Percentiles rank a stretch among this genome's conserved stretches.
Conservation (phyloP, 805 yeast species). For the Ogataea wickerhamii region DNA sequence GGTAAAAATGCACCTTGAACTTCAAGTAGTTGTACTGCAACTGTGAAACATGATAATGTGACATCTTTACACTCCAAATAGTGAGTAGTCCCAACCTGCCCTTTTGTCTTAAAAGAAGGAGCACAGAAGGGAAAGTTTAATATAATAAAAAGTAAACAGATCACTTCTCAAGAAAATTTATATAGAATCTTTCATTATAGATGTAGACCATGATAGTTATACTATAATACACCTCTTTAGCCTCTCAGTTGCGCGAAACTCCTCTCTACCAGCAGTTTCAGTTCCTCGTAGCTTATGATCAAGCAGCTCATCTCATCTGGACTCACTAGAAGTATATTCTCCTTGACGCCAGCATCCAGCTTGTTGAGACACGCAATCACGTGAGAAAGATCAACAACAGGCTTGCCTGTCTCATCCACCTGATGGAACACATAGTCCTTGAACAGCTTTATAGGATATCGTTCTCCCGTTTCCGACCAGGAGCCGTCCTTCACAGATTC, state of each 20-base stretch:
- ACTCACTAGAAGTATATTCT: conserved; percentile 73
- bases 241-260: conserved; percentile 52
- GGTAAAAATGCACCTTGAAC: conserved; percentile 23
- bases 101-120: neutral
- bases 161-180: too few species aligned
- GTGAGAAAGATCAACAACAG: conserved; percentile 77
- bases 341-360: conserved; percentile 88
- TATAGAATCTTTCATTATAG: too few species aligned
- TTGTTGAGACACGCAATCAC: conserved; percentile 78
- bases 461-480: conserved; percentile 75
- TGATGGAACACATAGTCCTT: conserved; percentile 85
- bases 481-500: conserved; percentile 51
- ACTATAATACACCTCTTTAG: conserved; percentile 1
- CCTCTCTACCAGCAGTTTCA: conserved; percentile 65
- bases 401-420: conserved; percentile 69
- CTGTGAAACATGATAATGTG: conserved; percentile 25
- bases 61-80: conserved; percentile 4
- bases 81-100: too few species aligned
- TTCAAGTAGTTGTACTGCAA: conserved; percentile 18
- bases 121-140: conserved; percentile 15
- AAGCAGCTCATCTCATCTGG: conserved; percentile 83
- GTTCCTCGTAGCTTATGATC: conserved; percentile 79
- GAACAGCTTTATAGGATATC: conserved; percentile 71
- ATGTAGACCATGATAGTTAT: too few species aligned
- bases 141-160: neutral